A percentile compares a stretch with the other conserved stretches of the same genome.
These are phyloP conservation scores for Sphaerostilbella broomeana DNA, from an alignment of 2,329 filamentous ascomycete species.

Conservation along the genomic window DNA sequence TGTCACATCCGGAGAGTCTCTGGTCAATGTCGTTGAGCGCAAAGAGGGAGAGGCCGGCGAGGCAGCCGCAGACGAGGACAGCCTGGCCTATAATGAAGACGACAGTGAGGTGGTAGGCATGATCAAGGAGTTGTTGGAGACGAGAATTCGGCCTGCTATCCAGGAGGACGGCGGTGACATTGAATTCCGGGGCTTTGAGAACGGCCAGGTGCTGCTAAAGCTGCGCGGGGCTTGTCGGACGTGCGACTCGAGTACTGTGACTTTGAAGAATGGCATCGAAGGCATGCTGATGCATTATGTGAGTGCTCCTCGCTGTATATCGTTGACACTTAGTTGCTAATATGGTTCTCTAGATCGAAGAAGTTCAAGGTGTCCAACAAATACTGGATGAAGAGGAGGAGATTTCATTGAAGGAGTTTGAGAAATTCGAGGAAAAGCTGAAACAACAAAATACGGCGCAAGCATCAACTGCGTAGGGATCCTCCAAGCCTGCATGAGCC, in stretches of 20 bases:
- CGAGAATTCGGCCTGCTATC: conserved; percentile 87
- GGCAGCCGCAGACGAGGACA: conserved; percentile 49
- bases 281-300: conserved; percentile 97
- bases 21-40: conserved; percentile 66
- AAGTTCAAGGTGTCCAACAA: conserved; percentile 88
- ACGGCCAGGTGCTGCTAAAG: conserved; percentile 77
- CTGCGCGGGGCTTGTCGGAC: conserved; percentile 88
- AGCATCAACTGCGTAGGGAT: neutral
- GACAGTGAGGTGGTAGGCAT: conserved; percentile 93
- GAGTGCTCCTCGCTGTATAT: conserved; percentile 33
- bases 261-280: conserved; percentile 95
- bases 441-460: conserved; percentile 40
- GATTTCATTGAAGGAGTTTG: conserved; percentile 79
- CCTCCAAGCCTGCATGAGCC: too few species aligned
- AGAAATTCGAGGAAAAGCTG: conserved; percentile 84
- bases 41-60: conserved; percentile 43
- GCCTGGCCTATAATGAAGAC: conserved; percentile 76
- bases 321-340: neutral
- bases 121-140: conserved; percentile 98
- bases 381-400: conserved; percentile 90
- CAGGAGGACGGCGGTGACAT: conserved; percentile 98
- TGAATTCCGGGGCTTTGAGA: conserved; percentile 83
- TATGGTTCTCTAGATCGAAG: conserved; percentile 69
- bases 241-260: conserved; percentile 94
- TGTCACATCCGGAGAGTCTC: conserved; percentile 72